These are phyloP conservation scores for Phytophthora brassicae DNA, from an alignment of 352 stramenopile genomes.

Conservation along the genomic window DNA sequence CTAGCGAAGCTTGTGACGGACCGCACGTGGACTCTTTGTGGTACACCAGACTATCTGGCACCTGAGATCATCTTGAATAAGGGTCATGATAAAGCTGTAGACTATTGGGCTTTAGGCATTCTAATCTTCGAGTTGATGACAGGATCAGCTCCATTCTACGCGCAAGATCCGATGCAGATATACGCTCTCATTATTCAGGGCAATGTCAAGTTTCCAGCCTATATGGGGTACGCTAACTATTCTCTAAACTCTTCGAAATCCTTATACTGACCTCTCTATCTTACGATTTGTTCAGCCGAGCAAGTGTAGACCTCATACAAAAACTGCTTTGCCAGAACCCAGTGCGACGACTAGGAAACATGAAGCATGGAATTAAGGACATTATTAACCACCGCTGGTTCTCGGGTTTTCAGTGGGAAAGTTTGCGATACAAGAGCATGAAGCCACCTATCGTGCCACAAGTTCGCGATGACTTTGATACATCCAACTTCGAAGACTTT, in stretches of 20 bases:
- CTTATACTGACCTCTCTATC: not conserved
- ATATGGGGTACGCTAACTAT: conserved; percentile 61
- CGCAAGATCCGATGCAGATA: conserved; percentile 90
- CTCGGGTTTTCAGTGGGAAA: conserved; percentile 67
- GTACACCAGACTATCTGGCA: conserved; percentile 92
- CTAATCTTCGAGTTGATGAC: conserved; percentile 91
- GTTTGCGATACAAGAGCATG: conserved; percentile 56
- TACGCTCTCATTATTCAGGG: conserved; percentile 91
- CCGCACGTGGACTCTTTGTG: conserved; percentile 90
- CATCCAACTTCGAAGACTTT: conserved; percentile 84
- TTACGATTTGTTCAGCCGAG: conserved; percentile 36
- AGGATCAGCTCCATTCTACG: conserved; percentile 87
- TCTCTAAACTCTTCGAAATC: not conserved
- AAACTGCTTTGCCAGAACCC: conserved; percentile 85
- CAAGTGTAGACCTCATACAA: conserved; percentile 84
- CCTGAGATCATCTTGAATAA: conserved; percentile 93
- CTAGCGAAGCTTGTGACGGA: conserved; percentile 90
- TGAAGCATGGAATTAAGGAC: conserved; percentile 84
- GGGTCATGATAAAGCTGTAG: conserved; percentile 88
- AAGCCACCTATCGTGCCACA: conserved; percentile 76
- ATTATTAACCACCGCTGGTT: conserved; percentile 89
- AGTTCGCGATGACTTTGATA: conserved; percentile 74
- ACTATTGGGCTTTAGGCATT: conserved; percentile 91
- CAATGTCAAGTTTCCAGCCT: conserved; percentile 82
- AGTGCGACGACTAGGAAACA: conserved; percentile 72